A percentile compares a stretch with the other conserved stretches of the same genome.
Conservation (phyloP, 1,284 basidiomycete species). For the Leccinum subrobustum region DNA sequence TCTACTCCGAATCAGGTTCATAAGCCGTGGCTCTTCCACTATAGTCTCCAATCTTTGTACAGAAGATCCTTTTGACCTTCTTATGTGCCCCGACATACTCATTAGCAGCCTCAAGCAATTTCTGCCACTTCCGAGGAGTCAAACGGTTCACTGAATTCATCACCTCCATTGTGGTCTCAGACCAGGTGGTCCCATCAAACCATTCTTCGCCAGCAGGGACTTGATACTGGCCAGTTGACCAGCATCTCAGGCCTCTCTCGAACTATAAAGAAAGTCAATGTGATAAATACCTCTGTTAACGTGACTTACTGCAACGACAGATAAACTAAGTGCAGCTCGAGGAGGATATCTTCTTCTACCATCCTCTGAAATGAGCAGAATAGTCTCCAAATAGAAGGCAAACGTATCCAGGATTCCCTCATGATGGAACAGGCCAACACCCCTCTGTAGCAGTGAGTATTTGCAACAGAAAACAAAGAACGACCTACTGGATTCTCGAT, state of each 20-base stretch:
- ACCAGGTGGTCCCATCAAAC: neutral
- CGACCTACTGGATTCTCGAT: neutral
- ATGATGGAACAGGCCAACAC: neutral
- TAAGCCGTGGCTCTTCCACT: neutral
- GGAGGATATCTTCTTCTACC: neutral
- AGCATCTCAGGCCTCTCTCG: neutral
- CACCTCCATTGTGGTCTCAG: neutral
- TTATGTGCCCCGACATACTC: neutral
- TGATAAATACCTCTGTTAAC: neutral
- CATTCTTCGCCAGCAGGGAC: neutral
- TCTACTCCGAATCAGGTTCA: neutral
- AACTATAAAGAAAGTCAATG: neutral
- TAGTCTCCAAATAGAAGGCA: neutral
- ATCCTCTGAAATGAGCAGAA: neutral
- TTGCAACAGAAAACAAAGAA: neutral
- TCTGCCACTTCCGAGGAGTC: neutral
- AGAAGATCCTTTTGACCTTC: neutral
- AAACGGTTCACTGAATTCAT: neutral
- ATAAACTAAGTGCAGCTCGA: neutral
- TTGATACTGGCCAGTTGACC: neutral
- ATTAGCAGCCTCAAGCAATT: neutral
- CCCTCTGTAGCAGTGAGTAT: neutral
- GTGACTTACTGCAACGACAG: neutral
- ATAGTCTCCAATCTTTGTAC: neutral
- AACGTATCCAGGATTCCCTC: neutral